These are phyloP conservation scores for Dovyalis caffra DNA, from an alignment of 345 rosid species.

Conservation along the genomic window DNA sequence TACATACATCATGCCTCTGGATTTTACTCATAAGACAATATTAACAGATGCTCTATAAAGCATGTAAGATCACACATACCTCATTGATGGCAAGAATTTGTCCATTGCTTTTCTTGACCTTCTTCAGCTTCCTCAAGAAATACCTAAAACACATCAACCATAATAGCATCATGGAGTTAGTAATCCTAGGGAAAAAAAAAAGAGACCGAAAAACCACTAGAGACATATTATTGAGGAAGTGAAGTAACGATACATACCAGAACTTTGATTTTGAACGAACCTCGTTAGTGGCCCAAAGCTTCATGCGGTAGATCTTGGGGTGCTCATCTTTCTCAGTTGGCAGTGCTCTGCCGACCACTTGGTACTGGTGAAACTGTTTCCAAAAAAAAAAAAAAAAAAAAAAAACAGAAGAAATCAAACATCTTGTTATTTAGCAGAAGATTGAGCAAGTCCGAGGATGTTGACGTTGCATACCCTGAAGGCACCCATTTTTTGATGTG, in stretches of 20 bases:
- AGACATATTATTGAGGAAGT: background rate
- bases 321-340: conserved; percentile 59
- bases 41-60: background rate
- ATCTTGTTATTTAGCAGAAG: background rate
- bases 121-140: conserved; percentile 54
- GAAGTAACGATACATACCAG: conserved; percentile 35
- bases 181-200: no score
- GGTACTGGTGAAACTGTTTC: conserved; percentile 58
- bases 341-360: conserved; percentile 65
- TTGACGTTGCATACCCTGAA: background rate
- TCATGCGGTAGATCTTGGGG: conserved; percentile 57
- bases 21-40: background rate
- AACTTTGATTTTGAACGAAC: conserved; percentile 61
- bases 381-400: background rate
- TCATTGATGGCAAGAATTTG: conserved; percentile 56
- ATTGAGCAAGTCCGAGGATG: no score
- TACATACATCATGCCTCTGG: background rate
- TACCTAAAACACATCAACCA: conserved; percentile 29
- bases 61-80: conserved; percentile 20
- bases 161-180: background rate
- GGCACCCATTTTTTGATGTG: background rate
- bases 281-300: conserved; percentile 67
- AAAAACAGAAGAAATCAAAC: no score
- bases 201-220: background rate
- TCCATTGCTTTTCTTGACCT: conserved; percentile 54